Base-by-base conservation (phyloP, 1,284 basidiomycete genomes). In the Amylostereum areolatum region DNA sequence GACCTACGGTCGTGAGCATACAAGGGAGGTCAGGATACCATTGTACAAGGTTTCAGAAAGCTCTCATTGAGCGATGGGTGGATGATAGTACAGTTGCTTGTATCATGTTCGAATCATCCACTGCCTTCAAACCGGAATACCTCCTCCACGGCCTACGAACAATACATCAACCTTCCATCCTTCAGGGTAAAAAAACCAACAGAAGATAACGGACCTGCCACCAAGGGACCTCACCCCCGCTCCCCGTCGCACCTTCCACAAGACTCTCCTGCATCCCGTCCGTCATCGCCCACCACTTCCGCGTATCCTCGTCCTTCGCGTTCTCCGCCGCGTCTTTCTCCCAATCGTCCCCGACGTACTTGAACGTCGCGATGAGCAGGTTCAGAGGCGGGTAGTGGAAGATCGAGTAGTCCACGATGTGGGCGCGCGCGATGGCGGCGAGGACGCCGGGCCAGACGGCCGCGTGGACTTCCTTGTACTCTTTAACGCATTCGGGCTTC, bases 201-300 rank as follows among this genome's bases (percentile, higher is more conserved):
- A 18, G 18, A 18, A 18, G 18, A 18, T 18, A 18, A 53, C 78
- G 65, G 32, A 77, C 75, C 58, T 72, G 71, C 89, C 88, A 91
- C 89, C 88, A 91, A 9, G 82, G 80, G 7, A 82, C 67, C 6
- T 73, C 75, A 24, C 69, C 68, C 7, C 78, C 85, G 54, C 85
- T 88, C 5, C 87, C 87, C 1, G 70, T 73, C 2, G 88, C 86
- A 18, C 78, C 85, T 2, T 77, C 71, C 7, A 83, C 73, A 40
- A 89, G 79, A 58, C 79, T 85, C 66, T 85, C 81, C 65, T 92
- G 89, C 86, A 90, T 87, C 3, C 64, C 70, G 62, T 90, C 89
- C 0, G 87, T 85, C 50, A 89, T 65, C 57, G 73, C 69, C 89
- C 89, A 91, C 89, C 89, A 92, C 49, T 73, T 63, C 59, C 76